phyloP scores from a whole-genome alignment of 1,284 basidiomycete species.

The Papiliotrema flavescens region DNA sequence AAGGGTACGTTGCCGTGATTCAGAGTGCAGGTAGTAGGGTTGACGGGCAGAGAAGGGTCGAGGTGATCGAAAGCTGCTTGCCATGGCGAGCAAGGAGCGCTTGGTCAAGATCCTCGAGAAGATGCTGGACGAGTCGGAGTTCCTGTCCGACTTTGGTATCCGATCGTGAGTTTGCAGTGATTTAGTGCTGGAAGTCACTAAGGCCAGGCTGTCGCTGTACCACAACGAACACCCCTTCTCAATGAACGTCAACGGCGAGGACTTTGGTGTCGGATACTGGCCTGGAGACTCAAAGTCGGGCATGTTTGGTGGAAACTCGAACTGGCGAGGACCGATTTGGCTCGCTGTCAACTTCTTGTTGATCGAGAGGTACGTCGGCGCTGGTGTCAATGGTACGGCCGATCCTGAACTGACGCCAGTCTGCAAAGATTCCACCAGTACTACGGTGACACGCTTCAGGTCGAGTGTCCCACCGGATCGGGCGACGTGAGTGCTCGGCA shows the following conservation, averaged over 20 bases:
- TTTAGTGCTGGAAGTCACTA: background rate
- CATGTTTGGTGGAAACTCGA: constrained; percentile 97
- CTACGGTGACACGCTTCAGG: constrained; percentile 79
- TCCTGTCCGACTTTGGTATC: constrained; percentile 90
- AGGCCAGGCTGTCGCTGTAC: constrained; percentile 68
- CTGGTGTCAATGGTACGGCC: background rate
- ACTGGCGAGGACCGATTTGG: constrained; percentile 87
- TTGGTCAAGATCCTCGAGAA: constrained; percentile 83
- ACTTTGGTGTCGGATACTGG: constrained; percentile 94
- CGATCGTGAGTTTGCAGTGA: constrained; percentile 65
- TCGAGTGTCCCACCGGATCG: constrained; percentile 92
- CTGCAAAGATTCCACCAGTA: constrained; percentile 97
- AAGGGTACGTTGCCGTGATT: constrained; percentile 56
- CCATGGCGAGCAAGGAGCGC: constrained; percentile 86
- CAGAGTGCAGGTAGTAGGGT: background rate
- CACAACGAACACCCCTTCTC: constrained; percentile 93
- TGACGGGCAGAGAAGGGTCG: constrained; percentile 63
- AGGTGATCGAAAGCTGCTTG: constrained; percentile 82
- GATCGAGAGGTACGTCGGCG: constrained; percentile 52
- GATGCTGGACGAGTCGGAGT: constrained; percentile 96
- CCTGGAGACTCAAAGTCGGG: constrained; percentile 93
- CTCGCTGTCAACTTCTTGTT: constrained; percentile 91
- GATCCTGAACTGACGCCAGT: constrained; percentile 53
- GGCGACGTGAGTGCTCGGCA: constrained; percentile 58
- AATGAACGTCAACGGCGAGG: constrained; percentile 86